phyloP scores from a whole-genome alignment of 163 green algal genomes.

The Trebouxia gelatinosa region DNA sequence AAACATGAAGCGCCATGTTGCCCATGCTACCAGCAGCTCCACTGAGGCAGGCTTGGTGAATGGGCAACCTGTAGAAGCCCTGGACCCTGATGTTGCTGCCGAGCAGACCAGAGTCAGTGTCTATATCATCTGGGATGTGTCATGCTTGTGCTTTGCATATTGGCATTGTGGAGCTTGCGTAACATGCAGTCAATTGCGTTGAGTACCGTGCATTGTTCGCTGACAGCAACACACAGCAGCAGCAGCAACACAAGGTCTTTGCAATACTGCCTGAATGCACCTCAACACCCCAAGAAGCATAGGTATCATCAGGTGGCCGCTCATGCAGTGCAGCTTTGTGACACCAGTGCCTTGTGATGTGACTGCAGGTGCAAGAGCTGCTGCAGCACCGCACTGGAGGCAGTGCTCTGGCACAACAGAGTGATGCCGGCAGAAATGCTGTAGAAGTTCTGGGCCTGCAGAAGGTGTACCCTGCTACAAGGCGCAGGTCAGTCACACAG shows the following conservation, averaged over 20 bases:
- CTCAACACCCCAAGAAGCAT: too few species aligned
- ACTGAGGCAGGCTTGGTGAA: conserved; percentile 34
- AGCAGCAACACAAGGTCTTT: too few species aligned
- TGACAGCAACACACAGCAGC: too few species aligned
- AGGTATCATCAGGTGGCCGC: too few species aligned
- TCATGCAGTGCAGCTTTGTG: too few species aligned
- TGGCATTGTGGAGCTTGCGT: too few species aligned
- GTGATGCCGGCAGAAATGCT: conserved; percentile 48
- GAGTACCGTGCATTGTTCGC: too few species aligned
- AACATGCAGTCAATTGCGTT: too few species aligned
- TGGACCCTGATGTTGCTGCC: conserved; percentile 69
- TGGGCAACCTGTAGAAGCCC: conserved; percentile 23
- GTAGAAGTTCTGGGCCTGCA: conserved; percentile 86
- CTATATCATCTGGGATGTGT: too few species aligned
- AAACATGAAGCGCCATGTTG: background rate
- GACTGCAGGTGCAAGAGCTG: conserved; percentile 51
- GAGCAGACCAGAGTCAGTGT: conserved; percentile 55
- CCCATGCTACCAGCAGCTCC: background rate
- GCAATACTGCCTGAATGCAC: too few species aligned
- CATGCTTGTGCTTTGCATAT: too few species aligned
- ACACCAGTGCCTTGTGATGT: too few species aligned
- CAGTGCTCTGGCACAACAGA: conserved; percentile 27
- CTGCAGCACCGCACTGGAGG: conserved; percentile 52
- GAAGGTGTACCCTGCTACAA: conserved; percentile 67
- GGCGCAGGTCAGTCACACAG: background rate